phyloP scores from a whole-genome alignment of 768 basidiomycete genomes.

The Mycena maculata region DNA sequence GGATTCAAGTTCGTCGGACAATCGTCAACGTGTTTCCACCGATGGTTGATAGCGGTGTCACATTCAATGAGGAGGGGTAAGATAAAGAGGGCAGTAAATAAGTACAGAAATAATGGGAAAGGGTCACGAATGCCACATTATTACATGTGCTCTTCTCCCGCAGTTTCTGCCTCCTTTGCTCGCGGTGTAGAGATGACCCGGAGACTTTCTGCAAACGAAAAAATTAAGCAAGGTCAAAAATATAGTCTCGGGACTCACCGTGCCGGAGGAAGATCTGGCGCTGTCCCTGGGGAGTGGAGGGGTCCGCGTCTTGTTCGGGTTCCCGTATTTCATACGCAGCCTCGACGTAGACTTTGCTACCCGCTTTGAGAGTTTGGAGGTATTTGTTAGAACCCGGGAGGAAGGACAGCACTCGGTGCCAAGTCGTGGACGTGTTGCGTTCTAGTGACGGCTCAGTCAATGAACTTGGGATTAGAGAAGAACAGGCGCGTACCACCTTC shows the following conservation, averaged over 20 bases:
- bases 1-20: background rate
- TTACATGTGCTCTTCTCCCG: slow-evolving; percentile 10
- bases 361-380: slow-evolving; percentile 74
- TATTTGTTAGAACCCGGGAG: slow-evolving; percentile 68
- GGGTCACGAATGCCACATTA: slow-evolving; percentile 18
- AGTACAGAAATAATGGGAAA: slow-evolving; percentile 15
- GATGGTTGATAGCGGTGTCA: background rate
- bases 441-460: slow-evolving; percentile 15
- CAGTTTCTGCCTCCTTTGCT: slow-evolving; percentile 5
- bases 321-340: slow-evolving; percentile 82
- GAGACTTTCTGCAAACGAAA: slow-evolving; percentile 59
- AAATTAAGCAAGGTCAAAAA: slow-evolving; percentile 18
- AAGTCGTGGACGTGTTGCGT: slow-evolving; percentile 64
- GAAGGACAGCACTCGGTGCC: slow-evolving; percentile 85
- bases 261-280: slow-evolving; percentile 87
- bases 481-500: slow-evolving; percentile 70
- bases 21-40: background rate
- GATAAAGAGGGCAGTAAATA: slow-evolving; percentile 14
- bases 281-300: slow-evolving; percentile 75
- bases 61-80: background rate
- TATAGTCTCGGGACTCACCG: slow-evolving; percentile 56
- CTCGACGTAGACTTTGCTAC: slow-evolving; percentile 84
- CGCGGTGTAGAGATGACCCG: slow-evolving; percentile 52
- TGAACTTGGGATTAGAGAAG: background rate
- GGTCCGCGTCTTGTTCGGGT: slow-evolving; percentile 73